Conservation (phyloP, 2,329 filamentous ascomycete genomes). For the Daldinia eschscholtzii region DNA sequence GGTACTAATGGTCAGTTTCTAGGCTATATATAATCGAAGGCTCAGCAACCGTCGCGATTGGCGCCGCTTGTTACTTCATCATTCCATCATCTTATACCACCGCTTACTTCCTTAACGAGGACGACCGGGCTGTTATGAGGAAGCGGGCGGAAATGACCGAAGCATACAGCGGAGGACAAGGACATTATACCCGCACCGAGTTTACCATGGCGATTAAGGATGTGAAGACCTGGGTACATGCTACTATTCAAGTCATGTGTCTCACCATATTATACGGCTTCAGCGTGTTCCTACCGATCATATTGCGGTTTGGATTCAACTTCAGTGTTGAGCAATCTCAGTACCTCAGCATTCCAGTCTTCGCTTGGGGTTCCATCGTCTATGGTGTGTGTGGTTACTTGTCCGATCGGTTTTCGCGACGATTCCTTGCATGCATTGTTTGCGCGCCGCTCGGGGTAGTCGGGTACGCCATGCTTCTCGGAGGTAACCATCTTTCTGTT, state of each 20-base stretch:
- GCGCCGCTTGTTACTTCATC: constrained; percentile 35
- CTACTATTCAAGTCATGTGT: constrained; percentile 42
- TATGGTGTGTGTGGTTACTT: constrained; percentile 37
- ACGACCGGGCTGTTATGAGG: constrained; percentile 43
- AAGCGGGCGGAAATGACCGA: constrained; percentile 42
- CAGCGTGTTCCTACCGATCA: constrained; percentile 44
- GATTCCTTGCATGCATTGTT: constrained; percentile 38
- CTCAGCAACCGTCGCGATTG: constrained; percentile 33
- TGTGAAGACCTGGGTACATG: constrained; percentile 42
- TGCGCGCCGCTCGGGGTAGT: constrained; percentile 37
- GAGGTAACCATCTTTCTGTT: constrained; percentile 32
- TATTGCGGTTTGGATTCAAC: constrained; percentile 42
- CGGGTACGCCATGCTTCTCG: constrained; percentile 40
- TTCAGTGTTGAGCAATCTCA: constrained; percentile 43
- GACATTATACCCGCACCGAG: constrained; percentile 40
- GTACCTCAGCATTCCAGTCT: constrained; percentile 43
- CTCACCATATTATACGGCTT: constrained; percentile 42
- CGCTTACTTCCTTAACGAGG: constrained; percentile 43
- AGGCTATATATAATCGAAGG: constrained; percentile 45
- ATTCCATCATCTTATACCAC: constrained; percentile 42
- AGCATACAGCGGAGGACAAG: constrained; percentile 40
- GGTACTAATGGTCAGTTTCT: constrained; percentile 5
- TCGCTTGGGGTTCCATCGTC: constrained; percentile 41
- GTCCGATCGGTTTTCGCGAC: constrained; percentile 35
- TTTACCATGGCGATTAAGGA: constrained; percentile 42